Percentiles rank a stretch among this genome's conserved stretches.
phyloP scores from a whole-genome alignment of 2,329 filamentous ascomycete genomes.

The Trichophyton equinum region DNA sequence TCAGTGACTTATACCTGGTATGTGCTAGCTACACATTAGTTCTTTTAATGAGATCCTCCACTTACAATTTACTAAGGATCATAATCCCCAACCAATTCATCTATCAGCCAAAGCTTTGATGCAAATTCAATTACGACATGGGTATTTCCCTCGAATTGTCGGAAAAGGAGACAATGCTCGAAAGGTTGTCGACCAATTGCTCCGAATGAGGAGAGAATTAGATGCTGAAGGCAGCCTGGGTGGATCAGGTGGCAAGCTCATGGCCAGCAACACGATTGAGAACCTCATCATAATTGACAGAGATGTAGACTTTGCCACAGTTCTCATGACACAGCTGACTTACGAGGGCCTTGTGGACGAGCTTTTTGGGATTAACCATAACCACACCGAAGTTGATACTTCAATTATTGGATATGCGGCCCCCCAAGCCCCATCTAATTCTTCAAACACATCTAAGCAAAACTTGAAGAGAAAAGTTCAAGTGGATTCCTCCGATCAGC shows the following conservation, averaged over 20 bases:
- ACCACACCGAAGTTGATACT: conserved; percentile 83
- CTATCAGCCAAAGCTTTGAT: conserved; percentile 84
- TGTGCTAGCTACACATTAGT: conserved; percentile 13
- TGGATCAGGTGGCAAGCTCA: conserved; percentile 50
- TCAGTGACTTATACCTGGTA: conserved; percentile 73
- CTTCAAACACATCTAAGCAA: conserved; percentile 40
- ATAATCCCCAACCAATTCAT: conserved; percentile 84
- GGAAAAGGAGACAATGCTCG: conserved; percentile 94
- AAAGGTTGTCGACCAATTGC: conserved; percentile 70
- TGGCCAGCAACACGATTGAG: conserved; percentile 77
- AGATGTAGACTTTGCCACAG: conserved; percentile 85
- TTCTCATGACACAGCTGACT: conserved; percentile 83
- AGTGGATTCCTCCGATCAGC: conserved; percentile 75
- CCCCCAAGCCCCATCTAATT: conserved; percentile 39
- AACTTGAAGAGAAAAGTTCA: conserved; percentile 75
- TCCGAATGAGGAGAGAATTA: conserved; percentile 83
- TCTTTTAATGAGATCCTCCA: background rate
- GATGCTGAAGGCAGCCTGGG: conserved; percentile 58
- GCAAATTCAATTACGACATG: conserved; percentile 82
- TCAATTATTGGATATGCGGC: conserved; percentile 70
- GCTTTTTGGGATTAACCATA: conserved; percentile 79
- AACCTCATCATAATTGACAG: conserved; percentile 90
- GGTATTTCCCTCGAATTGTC: conserved; percentile 84
- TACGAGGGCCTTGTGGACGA: conserved; percentile 96
- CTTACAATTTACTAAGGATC: conserved; percentile 41